Evolutionary conservation across 768 basidiomycete genomes (phyloP), one percentile per base, ranked within the genome.

Genomic region (Amanita rubescens): DNA sequence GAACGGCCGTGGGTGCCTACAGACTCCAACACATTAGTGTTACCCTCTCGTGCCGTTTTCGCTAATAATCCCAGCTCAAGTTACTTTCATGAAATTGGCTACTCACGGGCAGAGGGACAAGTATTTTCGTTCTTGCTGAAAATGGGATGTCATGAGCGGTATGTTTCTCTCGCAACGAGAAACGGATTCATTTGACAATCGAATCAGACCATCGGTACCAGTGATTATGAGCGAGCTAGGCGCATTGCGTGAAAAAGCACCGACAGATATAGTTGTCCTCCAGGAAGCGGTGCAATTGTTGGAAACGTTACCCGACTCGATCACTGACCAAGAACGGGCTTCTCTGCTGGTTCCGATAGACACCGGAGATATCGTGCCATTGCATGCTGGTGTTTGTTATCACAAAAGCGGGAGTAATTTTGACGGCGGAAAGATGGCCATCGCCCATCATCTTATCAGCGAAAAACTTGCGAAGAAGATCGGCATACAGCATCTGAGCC

Each of bases 81-180:
- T 8, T 66, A 69, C 3, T 67, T 71, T 53, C 35, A 61, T 51
- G 60, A 65, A 39, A 58, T 68, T 15, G 45, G 55, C 41, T 44
- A 63, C 58, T 19, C 45, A 34, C 35, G 32, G 63, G 30, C 56
- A 49, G 58, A 67, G 46, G 10, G 25, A 38, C 45, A 56, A 24
- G 53, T 62, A 7, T 33, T 51, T 34, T 38, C 35, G 0, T 65
- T 72, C 54, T 60, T 76, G 33, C 53, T 37, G 12, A 49, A 53
- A 2, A 67, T 75, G 66, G 75, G 75, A 17, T 76, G 75, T 57
- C 57, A 60, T 0, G 65, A 75, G 19, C 62, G 58, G 76, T 76
- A 17, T n/a, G 17, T 14, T 20, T n/a, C 10, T 42, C 22, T 54
- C 3, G 17, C 2, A 30, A 3, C 41, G 20, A 15, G 19, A 12